Evolutionary conservation across 202 grass and related monocot species (phyloP).

Genomic region (Setaria viridis): DNA sequence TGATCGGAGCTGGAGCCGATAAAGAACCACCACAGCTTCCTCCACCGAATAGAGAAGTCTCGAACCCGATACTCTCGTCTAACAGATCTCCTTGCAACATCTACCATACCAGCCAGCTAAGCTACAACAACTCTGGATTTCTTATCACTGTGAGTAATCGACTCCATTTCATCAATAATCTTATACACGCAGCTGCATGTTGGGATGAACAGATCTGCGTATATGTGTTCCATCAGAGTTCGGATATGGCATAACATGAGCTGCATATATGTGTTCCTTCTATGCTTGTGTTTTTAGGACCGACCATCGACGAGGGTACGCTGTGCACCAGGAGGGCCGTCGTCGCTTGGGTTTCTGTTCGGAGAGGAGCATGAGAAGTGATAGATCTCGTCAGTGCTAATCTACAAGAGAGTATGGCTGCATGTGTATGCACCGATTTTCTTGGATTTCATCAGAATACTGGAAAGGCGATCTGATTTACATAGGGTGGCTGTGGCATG

Average conservation of each 20-base stretch:
- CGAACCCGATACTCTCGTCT: constrained; percentile 55
- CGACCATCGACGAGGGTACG: constrained; percentile 79
- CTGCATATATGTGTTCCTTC: background rate
- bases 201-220: background rate
- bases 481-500: background rate
- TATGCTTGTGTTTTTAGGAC: constrained; percentile 52
- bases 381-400: background rate
- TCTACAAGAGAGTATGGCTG: background rate
- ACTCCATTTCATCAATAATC: no score
- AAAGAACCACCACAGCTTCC: background rate
- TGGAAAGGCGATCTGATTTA: constrained; percentile 32
- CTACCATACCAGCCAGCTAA: constrained; percentile 46
- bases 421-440: background rate
- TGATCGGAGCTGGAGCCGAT: constrained; percentile 17
- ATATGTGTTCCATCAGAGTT: background rate
- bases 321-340: constrained; percentile 73
- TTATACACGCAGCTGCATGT: background rate
- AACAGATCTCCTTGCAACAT: constrained; percentile 45
- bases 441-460: background rate
- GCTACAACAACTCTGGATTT: constrained; percentile 58
- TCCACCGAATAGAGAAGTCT: constrained; percentile 33
- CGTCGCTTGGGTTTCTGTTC: constrained; percentile 75
- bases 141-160: constrained; percentile 57
- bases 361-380: constrained; percentile 46
- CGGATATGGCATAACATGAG: constrained; percentile 9